Evolutionary conservation across 139 green algal species (phyloP).

Genomic region (Desmodesmus armatus): DNA sequence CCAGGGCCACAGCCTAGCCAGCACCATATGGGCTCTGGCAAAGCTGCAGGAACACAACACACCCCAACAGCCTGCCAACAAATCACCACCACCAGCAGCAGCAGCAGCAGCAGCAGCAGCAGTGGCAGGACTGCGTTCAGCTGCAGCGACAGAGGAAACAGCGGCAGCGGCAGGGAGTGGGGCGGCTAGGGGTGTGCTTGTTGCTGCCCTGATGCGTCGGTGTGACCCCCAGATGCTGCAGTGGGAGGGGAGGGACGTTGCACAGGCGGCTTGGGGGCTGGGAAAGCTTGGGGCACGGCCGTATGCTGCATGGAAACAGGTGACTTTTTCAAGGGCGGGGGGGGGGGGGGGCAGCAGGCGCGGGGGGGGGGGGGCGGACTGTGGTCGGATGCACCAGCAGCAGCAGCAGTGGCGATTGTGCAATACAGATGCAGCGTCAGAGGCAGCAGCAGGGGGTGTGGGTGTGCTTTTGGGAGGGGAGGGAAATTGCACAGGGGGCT

Average conservation of each 20-base stretch:
- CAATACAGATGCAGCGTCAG: too few species aligned
- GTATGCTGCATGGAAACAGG: background rate
- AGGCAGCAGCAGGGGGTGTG: too few species aligned
- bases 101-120: background rate
- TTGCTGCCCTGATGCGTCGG: background rate
- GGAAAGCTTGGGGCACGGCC: background rate
- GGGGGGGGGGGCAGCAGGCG: too few species aligned
- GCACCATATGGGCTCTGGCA: constrained; percentile 27
- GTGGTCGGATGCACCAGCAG: too few species aligned
- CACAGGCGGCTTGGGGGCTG: constrained; percentile 18
- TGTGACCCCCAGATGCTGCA: constrained; percentile 19
- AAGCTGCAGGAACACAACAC: background rate
- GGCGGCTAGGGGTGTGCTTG: background rate
- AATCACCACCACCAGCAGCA: background rate
- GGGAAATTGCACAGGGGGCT: constrained; percentile 10
- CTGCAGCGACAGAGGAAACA: background rate
- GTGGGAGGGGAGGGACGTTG: background rate
- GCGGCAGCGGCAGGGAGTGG: background rate
- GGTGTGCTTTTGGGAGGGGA: background rate
- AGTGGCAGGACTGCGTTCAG: background rate
- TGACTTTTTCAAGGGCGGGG: too few species aligned
- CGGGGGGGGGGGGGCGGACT: too few species aligned
- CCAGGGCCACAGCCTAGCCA: constrained; percentile 21
- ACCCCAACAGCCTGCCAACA: background rate
- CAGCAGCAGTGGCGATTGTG: background rate